Evolutionary conservation across 2,329 filamentous ascomycete genomes (phyloP), one percentile per base, ranked within the genome.

Genomic region (Epichloe scottii): DNA sequence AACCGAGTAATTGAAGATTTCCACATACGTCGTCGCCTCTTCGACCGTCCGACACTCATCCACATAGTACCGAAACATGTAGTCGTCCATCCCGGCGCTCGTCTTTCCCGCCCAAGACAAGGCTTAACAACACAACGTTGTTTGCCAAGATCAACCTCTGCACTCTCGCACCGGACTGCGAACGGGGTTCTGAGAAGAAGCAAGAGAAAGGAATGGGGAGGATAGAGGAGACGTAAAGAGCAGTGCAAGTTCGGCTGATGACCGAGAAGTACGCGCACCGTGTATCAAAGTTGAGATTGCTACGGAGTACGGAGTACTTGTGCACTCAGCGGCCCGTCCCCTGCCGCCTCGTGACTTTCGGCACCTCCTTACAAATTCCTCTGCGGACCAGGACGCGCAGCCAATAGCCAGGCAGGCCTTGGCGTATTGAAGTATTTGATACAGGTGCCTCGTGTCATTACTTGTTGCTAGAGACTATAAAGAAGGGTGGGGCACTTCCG

Each of bases 1-100:
- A 62, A 80, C 78, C 60, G 77, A 74, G 57, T 79, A 81, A 56
- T 81, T 81, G 58, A 78, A 71, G 38, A 81, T 76, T 61, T 81
- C 75, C 23, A 81, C 56, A 60, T 78, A 82, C 55, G 67, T 71
- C 17, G 77, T 81, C 50, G 64, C 65, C 62, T 82, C 78, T 3
- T 63, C 54, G 46, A 80, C 74, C 34, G 68, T 66, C 21, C 64
- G 69, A 60, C 75, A 80, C 44, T 70, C 62, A 10, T 67, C 59
- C 52, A 81, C 68, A 58, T 74, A 71, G 34, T 63, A 57, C 54
- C 68, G 66, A 57, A 81, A 81, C 64, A 80, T 71, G 60, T 78
- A 81, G 57, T 81, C 74, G 61, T 81, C 78, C 78, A 81, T 81
- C 26, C 53, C 61, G 51, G 46, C 37, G 12, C 14, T 39, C 17